A percentile compares a stretch with the other conserved stretches of the same genome.
These are phyloP conservation scores for Neonectria ditissima DNA, from an alignment of 2,329 filamentous ascomycete species.

Conservation along the genomic window DNA sequence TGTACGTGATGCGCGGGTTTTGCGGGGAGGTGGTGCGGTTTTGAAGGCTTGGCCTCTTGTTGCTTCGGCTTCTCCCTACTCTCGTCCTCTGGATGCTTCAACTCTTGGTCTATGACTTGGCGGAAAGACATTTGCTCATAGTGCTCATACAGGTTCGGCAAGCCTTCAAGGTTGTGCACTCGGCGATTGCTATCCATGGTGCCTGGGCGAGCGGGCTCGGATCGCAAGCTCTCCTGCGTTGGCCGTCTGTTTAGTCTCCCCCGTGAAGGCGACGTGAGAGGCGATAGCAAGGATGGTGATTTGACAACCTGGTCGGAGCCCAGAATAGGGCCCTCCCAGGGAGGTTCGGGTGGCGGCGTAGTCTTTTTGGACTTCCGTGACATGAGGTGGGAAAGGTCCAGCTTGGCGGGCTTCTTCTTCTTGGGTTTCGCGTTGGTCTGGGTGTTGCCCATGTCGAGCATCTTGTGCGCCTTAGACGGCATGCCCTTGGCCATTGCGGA, in stretches of 20 bases:
- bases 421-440: constrained; percentile 39
- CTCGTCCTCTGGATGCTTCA: constrained; percentile 30
- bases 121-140: constrained; percentile 69
- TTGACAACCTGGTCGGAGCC: constrained; percentile 53
- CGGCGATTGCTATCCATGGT: constrained; percentile 45
- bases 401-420: constrained; percentile 59
- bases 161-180: constrained; percentile 49
- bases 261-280: constrained; percentile 46
- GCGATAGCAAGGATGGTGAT: constrained; percentile 59
- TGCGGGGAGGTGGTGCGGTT: constrained; percentile 21
- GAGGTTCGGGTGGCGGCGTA: constrained; percentile 49
- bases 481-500: constrained; percentile 69
- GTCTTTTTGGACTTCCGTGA: constrained; percentile 48
- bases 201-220: constrained; percentile 39
- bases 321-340: constrained; percentile 49
- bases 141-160: constrained; percentile 67
- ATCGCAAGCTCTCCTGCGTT: constrained; percentile 52
- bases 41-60: constrained; percentile 28
- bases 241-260: constrained; percentile 50
- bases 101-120: constrained; percentile 50
- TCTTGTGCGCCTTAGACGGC: constrained; percentile 59
- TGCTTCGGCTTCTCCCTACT: constrained; percentile 30
- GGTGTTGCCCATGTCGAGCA: constrained; percentile 59
- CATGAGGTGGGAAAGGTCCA: constrained; percentile 62
- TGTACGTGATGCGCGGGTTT: constrained; percentile 33